Percentiles rank a stretch among this genome's conserved stretches.
phyloP scores from a whole-genome alignment of 1,284 basidiomycete species.

The Apiotrichum siamense region DNA sequence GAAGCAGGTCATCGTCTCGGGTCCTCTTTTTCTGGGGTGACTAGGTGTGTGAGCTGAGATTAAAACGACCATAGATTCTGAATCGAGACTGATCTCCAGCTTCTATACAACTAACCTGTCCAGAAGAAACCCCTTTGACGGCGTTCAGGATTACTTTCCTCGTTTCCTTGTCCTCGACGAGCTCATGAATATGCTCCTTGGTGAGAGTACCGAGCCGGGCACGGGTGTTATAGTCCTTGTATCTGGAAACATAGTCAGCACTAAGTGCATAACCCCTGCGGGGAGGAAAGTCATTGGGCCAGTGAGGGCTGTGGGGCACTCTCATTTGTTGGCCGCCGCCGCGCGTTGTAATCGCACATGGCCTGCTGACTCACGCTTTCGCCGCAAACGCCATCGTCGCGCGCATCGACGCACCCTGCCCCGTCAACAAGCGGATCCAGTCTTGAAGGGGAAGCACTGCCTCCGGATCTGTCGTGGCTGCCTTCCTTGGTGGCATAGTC shows the following conservation, averaged over 20 bases:
- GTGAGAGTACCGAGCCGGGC: constrained; percentile 56
- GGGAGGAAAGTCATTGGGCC: too few relatives aligned
- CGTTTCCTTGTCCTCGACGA: constrained; percentile 64
- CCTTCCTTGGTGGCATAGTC: constrained; percentile 20
- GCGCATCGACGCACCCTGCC: constrained; percentile 58
- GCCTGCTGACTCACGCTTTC: constrained; percentile 60
- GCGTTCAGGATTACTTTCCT: constrained; percentile 60
- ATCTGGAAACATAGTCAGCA: too few relatives aligned
- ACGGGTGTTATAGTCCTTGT: constrained; percentile 65
- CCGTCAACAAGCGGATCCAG: constrained; percentile 67
- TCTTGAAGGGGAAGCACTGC: constrained; percentile 57
- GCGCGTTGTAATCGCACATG: too few relatives aligned
- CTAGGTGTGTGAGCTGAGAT: too few relatives aligned
- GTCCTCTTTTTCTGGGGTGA: background rate
- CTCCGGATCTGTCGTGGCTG: constrained; percentile 16
- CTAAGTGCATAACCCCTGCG: too few relatives aligned
- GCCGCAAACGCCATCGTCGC: constrained; percentile 70
- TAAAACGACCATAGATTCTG: too few relatives aligned
- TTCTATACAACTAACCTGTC: constrained; percentile 19
- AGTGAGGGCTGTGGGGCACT: too few relatives aligned
- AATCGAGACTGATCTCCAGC: background rate
- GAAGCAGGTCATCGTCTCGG: background rate
- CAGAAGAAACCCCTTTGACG: constrained; percentile 50
- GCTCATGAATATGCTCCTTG: constrained; percentile 55
- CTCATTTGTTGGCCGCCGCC: too few relatives aligned